A percentile compares a stretch with the other conserved stretches of the same genome.
These are phyloP conservation scores for Ophioceras dolichostomum DNA, from an alignment of 2,329 filamentous ascomycete genomes.

Conservation along the genomic window DNA sequence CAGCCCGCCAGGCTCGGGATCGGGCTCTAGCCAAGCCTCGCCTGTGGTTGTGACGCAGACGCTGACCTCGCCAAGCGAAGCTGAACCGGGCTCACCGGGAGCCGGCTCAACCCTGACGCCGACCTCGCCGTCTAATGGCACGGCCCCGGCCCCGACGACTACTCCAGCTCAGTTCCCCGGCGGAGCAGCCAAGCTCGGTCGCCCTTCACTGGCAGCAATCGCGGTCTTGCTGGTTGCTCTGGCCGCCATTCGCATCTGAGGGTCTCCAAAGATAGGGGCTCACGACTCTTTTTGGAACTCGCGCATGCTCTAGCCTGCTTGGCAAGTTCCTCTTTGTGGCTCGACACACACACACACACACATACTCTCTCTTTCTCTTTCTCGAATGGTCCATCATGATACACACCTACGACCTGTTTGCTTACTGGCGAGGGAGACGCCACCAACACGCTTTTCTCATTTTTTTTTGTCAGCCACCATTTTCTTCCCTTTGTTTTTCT, in stretches of 20 bases:
- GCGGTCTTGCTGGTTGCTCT: not conserved
- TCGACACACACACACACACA: too few relatives aligned
- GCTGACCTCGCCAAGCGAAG: too few relatives aligned
- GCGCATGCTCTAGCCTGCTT: too few relatives aligned
- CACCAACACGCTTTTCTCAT: not conserved
- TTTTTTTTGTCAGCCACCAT: not conserved
- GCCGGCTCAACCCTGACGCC: not conserved
- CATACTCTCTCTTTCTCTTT: too few relatives aligned
- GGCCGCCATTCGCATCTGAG: conserved; percentile 1
- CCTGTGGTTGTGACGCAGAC: too few relatives aligned
- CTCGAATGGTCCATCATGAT: too few relatives aligned
- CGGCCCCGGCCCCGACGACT: not conserved
- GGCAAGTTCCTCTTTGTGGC: too few relatives aligned
- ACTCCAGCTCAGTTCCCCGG: conserved; percentile 2
- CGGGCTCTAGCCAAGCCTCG: too few relatives aligned
- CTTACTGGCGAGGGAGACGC: not conserved
- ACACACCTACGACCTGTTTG: too few relatives aligned
- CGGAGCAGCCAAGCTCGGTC: not conserved
- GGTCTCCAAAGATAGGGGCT: conserved; percentile 2
- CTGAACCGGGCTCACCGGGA: too few relatives aligned
- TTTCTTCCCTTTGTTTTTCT: not conserved
- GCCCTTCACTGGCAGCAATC: not conserved
- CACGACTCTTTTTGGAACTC: not conserved
- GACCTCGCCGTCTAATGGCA: not conserved
- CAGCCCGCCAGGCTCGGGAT: too few relatives aligned